Base-by-base conservation (phyloP, 805 yeast species). In the Torulaspora maleeae region DNA sequence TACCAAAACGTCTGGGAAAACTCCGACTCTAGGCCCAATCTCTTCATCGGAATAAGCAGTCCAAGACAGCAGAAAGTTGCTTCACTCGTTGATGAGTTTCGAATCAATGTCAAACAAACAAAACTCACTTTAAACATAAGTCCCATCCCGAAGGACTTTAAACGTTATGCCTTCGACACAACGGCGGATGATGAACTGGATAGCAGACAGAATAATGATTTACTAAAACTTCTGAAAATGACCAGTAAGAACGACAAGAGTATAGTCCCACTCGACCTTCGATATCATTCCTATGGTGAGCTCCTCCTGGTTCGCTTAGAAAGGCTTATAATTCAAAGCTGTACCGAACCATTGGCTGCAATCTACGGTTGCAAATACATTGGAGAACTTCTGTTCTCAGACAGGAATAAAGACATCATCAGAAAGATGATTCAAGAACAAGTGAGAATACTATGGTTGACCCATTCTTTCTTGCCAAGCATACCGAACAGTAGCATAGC, bases 1-100 rank as follows among this genome's bases (percentile, higher is more conserved):
- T 60, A 69, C n/a, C 59, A 65, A 1, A 54, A 60, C 9, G 63
- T 79, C 6, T 86, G 91, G 89, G 78, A 78, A 3, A 56, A 64
- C 2, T 41, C 49, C 1, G 54, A 51, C 0, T 36, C 49, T 0
- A 61, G 78, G 43, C 96, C 96, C 0, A 71, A 69, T 12, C 48
- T 88, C 5, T 78, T 72, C 50, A 75, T 76, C 47, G 93, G 84
- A 11, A 71, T 49, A 13, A 50, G 60, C 8, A 13, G 36, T 5
- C 37, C 16, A 30, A 27, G 25, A 30, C 49, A 45, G 16, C 33
- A 43, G 12, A 25, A 22, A 9, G n/a, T 43, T 10, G 48, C 42
- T 16, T 24, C 16, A 16, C 39, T 22, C 7, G 30, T 27, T 16
- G 38, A 43, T 16, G 57, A 53, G 35, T 53, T 51, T 28, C 41